Evolutionary conservation across 1,284 basidiomycete species (phyloP).

Genomic region (Entoloma clypeatum): DNA sequence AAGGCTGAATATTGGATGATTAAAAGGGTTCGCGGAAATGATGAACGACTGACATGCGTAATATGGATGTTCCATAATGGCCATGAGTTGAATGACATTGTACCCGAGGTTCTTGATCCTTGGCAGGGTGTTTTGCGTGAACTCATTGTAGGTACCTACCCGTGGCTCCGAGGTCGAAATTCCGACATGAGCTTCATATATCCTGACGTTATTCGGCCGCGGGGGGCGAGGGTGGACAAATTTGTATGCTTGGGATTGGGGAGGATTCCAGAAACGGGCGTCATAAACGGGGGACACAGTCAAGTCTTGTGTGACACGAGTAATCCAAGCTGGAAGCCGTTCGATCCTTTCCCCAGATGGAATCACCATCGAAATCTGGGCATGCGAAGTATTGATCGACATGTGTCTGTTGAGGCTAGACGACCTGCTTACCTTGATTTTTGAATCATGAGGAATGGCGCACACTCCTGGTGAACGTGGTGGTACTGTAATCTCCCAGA

Average conservation of each 20-base stretch:
- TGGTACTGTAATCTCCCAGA: constrained; percentile 89
- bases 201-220: constrained; percentile 70
- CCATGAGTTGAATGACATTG: constrained; percentile 97
- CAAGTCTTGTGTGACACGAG: constrained; percentile 92
- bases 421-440: constrained; percentile 68
- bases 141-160: constrained; percentile 96
- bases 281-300: constrained; percentile 90
- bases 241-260: constrained; percentile 62
- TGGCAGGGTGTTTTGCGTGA: constrained; percentile 81
- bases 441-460: constrained; percentile 92
- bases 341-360: constrained; percentile 81
- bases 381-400: constrained; percentile 2
- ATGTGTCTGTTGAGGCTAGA: constrained; percentile 1
- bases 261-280: constrained; percentile 98
- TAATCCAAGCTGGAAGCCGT: constrained; percentile 91
- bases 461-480: constrained; percentile 65
- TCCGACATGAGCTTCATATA: constrained; percentile 98
- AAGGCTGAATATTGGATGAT: constrained; percentile 59
- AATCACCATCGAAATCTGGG: constrained; percentile 81
- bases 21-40: not conserved
- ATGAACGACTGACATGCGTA: constrained; percentile 77
- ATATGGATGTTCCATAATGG: constrained; percentile 97
- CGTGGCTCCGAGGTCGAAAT: constrained; percentile 88
- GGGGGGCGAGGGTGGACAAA: constrained; percentile 81
- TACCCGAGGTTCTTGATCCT: constrained; percentile 91